Conservation (phyloP, 176 grass and related monocot species). For the Saccharum officinarum region DNA sequence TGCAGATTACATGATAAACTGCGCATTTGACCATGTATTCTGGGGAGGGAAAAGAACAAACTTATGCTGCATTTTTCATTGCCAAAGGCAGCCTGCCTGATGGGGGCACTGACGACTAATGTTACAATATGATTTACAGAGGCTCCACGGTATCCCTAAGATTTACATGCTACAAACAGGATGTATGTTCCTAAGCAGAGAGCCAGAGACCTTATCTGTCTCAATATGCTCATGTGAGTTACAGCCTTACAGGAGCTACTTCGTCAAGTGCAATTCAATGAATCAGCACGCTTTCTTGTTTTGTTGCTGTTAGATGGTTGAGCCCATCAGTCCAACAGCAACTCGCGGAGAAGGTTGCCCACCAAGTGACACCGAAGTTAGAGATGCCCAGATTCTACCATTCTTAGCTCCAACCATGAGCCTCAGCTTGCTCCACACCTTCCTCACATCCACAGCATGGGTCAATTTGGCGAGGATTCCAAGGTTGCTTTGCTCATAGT, state of each 20-base stretch:
- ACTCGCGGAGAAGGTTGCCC: conserved; percentile 49
- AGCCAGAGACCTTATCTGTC: conserved; percentile 11
- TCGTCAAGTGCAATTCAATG: conserved; percentile 25
- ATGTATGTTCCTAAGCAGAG: conserved; percentile 30
- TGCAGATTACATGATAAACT: conserved; percentile 25
- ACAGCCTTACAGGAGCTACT: conserved; percentile 41
- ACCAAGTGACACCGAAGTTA: conserved; percentile 59
- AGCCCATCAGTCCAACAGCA: conserved; percentile 38
- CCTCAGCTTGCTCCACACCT: conserved; percentile 78
- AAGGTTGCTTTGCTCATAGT: conserved; percentile 56
- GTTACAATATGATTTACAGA: conserved; percentile 54
- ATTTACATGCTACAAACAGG: conserved; percentile 65
- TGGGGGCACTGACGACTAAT: conserved; percentile 13
- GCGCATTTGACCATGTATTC: not conserved
- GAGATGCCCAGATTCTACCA: conserved; percentile 55
- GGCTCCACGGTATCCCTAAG: conserved; percentile 47
- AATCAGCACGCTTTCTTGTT: not conserved
- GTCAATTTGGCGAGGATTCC: conserved; percentile 59
- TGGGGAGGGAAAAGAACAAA: not conserved
- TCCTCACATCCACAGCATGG: conserved; percentile 66
- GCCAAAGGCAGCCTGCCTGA: conserved; percentile 20
- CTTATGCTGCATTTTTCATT: conserved; percentile 16
- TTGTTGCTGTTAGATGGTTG: not conserved
- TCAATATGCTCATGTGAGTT: conserved; percentile 49
- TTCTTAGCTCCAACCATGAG: conserved; percentile 53